Conservation (phyloP, 176 grass and related monocot species). For the Oryza meridionalis region DNA sequence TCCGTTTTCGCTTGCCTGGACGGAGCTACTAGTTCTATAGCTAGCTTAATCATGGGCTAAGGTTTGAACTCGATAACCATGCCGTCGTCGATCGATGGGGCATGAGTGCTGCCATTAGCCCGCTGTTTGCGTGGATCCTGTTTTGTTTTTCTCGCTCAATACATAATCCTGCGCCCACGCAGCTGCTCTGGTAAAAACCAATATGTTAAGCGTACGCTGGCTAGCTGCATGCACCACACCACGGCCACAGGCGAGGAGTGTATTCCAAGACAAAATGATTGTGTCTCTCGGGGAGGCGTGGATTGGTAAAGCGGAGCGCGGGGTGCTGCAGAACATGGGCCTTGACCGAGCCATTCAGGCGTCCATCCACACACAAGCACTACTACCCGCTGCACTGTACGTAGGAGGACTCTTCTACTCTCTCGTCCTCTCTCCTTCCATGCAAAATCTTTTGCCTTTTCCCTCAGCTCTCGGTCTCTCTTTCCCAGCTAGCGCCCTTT, state of each 20-base stretch:
- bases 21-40: not conserved
- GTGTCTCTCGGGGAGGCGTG: conserved; percentile 91
- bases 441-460: conserved; percentile 39
- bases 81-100: conserved; percentile 44
- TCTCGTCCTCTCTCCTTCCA: conserved; percentile 57
- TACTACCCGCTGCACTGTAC: conserved; percentile 16
- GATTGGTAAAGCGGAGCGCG: conserved; percentile 62
- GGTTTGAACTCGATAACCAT: conserved; percentile 60
- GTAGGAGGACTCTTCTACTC: conserved; percentile 13
- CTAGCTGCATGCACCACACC: not conserved
- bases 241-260: conserved; percentile 60
- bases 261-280: conserved; percentile 98
- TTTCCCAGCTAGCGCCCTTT: conserved; percentile 4
- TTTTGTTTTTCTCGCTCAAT: conserved; percentile 1
- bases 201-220: conserved; percentile 11
- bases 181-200: not conserved
- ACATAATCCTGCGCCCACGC: conserved; percentile 50
- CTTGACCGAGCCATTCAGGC: conserved; percentile 64
- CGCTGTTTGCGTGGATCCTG: conserved; percentile 43
- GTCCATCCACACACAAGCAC: not conserved
- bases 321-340: conserved; percentile 64
- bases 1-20: conserved; percentile 16
- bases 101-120: not conserved
- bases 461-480: not conserved
- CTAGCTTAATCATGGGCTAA: conserved; percentile 56